Percentiles rank a stretch among this genome's conserved stretches.
phyloP scores from a whole-genome alignment of 225 moss, liverwort and hornwort species.

The Marchantia polymorpha region DNA sequence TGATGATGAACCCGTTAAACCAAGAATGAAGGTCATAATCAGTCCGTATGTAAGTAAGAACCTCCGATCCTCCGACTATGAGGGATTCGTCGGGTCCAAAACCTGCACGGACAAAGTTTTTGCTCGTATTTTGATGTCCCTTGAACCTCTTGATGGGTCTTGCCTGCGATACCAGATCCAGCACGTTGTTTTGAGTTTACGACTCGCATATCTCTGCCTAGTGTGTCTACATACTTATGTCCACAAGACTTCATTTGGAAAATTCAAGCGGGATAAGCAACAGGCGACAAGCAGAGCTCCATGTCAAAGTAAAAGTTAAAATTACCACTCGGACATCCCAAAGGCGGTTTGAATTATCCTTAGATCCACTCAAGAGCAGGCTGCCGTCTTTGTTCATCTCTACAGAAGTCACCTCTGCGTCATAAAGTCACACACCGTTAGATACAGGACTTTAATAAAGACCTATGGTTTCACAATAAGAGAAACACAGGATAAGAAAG shows the following conservation, averaged over 20 bases:
- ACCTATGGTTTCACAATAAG: neutral
- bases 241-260: neutral
- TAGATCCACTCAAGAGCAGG: constrained; percentile 81
- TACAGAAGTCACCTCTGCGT: constrained; percentile 83
- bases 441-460: neutral
- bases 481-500: neutral
- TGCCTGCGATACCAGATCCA: constrained; percentile 41
- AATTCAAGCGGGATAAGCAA: neutral
- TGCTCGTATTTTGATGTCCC: constrained; percentile 94
- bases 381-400: constrained; percentile 96
- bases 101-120: constrained; percentile 88
- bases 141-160: constrained; percentile 79
- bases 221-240: too few relatives aligned
- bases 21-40: neutral
- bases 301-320: neutral
- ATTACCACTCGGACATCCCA: constrained; percentile 93
- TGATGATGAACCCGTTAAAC: neutral
- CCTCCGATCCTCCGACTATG: constrained; percentile 92
- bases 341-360: constrained; percentile 90
- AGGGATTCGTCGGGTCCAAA: constrained; percentile 91
- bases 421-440: neutral
- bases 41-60: constrained; percentile 10
- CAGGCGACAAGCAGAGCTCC: neutral
- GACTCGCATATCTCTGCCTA: too few relatives aligned
- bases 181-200: neutral